phyloP scores from a whole-genome alignment of 176 grass and related monocot species.

The Aegilops speltoides region DNA sequence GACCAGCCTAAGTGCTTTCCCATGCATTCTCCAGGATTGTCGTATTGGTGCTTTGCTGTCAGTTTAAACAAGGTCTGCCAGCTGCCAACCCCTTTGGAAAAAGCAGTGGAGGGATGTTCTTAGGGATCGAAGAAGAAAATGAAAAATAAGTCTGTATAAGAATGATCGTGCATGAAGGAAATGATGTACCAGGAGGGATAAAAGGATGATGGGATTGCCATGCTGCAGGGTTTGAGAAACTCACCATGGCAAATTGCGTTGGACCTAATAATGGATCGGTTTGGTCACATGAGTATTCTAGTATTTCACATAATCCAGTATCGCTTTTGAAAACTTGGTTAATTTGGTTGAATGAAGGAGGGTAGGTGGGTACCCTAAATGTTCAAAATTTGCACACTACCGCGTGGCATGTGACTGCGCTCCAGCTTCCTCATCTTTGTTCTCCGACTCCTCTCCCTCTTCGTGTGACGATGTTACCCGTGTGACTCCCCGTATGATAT shows the following conservation, averaged over 20 bases:
- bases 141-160: background rate
- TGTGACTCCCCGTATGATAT: too few species aligned
- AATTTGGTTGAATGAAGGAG: too few species aligned
- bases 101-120: background rate
- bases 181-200: background rate
- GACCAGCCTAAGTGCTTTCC: constrained; percentile 1
- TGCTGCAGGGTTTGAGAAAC: background rate
- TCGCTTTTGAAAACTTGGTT: too few species aligned
- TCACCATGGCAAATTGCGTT: background rate
- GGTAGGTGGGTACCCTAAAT: too few species aligned
- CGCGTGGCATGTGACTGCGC: too few species aligned
- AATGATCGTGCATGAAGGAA: background rate
- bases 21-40: background rate
- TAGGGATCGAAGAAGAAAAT: background rate
- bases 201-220: background rate
- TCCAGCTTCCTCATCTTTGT: too few species aligned
- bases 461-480: too few species aligned
- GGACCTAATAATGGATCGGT: too few species aligned
- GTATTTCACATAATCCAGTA: too few species aligned
- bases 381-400: too few species aligned
- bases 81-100: background rate
- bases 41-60: background rate
- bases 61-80: background rate
- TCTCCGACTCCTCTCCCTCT: too few species aligned
- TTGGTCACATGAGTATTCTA: too few species aligned